Evolutionary conservation across 1,284 basidiomycete genomes (phyloP), one percentile per base, ranked within the genome.

Genomic region (Porodaedalea pini): DNA sequence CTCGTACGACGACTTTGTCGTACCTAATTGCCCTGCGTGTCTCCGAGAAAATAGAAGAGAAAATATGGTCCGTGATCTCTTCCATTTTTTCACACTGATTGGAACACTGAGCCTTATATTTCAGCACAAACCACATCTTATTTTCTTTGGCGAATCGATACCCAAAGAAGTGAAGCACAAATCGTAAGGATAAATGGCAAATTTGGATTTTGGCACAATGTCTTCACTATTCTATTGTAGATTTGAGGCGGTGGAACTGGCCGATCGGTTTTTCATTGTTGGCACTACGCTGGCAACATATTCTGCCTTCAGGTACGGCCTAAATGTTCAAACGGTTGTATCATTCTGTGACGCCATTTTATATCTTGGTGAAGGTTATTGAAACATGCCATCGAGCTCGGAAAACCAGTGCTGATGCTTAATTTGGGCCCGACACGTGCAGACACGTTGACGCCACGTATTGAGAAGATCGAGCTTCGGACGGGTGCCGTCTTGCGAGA

Each of bases 281-380:
- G 94, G 94, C 31, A 94, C 92, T 0, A 93, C 91, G 0, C 79
- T 97, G 11, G 93, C 94, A 1, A 97, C 94, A 0, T 96, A 90
- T 71, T 94, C 91, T 6, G 92, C 93, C 1, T 96, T 88, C 71
- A 78, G 92, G 88, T 88, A 64, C 41, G 68, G 5, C 21, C 21
- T 29, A 23, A 31, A 19, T 15, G 29, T 27, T 10, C 49, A 5
- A 11, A 15, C 19, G 7, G 2, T 7, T 10, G 55, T 11, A 41
- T 51, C 41, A 51, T n/a, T 41, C 25, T 45, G 44, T 58, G 27
- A 31, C 25, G 36, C 34, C 31, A 25, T 15, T 1, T 54, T 25
- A 19, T 41, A 3, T 41, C 10, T 23, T 59, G 11, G 45, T 19
- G 13, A 48, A 88, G 89, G 62, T 72, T 96, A n/a, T 75, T 95